A percentile compares a stretch with the other conserved stretches of the same genome.
Evolutionary conservation across 352 stramenopile species (phyloP).

Genomic region (Achlya hypogyna): DNA sequence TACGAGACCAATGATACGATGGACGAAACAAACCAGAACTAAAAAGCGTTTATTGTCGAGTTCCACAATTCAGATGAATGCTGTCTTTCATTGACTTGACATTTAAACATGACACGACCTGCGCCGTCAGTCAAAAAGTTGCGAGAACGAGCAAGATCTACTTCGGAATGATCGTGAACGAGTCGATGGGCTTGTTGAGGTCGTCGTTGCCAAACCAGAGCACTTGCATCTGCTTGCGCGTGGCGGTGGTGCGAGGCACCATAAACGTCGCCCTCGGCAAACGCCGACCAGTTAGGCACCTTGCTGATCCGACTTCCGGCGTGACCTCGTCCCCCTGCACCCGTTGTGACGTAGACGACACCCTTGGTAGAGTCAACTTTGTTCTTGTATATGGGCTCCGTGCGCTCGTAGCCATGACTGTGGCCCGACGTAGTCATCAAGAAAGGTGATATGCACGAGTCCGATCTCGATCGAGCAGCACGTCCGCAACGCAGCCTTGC

Average conservation of each 20-base stretch:
- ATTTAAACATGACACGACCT: too few relatives aligned
- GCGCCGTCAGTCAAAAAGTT: too few relatives aligned
- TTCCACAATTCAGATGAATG: too few relatives aligned
- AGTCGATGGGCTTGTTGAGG: background rate
- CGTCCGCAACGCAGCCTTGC: slow-evolving; percentile 27
- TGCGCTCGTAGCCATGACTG: slow-evolving; percentile 13
- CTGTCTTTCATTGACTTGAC: too few relatives aligned
- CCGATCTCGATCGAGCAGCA: slow-evolving; percentile 47
- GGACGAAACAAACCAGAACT: too few relatives aligned
- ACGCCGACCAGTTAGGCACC: slow-evolving; percentile 3
- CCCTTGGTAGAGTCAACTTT: background rate
- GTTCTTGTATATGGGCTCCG: slow-evolving; percentile 13
- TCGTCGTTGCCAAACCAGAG: slow-evolving; percentile 1
- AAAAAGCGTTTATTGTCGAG: too few relatives aligned
- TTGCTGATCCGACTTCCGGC: background rate
- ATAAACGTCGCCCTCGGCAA: background rate
- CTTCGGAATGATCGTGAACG: too few relatives aligned
- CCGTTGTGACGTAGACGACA: slow-evolving; percentile 14
- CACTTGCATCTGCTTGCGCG: slow-evolving; percentile 20
- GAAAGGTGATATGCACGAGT: slow-evolving; percentile 37
- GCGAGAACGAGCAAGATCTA: too few relatives aligned
- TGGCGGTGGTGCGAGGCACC: slow-evolving; percentile 9
- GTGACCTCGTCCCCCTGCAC: slow-evolving; percentile 11
- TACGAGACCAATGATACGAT: too few relatives aligned
- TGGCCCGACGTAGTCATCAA: slow-evolving; percentile 54